Percentiles rank a stretch among this genome's conserved stretches.
Conservation (phyloP, 1,139 yeast genomes). For the Yamadazyma diospyri region DNA sequence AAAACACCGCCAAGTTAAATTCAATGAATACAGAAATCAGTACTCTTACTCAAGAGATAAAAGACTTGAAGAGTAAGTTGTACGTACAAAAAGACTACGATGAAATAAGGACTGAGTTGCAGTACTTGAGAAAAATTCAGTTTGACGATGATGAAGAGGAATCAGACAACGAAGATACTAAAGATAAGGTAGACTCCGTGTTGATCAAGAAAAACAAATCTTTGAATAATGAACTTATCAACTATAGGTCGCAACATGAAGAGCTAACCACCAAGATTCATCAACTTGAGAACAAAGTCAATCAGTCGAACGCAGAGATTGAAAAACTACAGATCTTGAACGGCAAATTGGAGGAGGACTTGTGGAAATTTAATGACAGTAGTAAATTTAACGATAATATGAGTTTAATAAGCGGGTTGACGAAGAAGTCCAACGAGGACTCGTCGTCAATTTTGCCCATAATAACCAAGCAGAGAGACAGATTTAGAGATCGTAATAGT, state of each 20-base stretch:
- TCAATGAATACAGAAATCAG: conserved; percentile 43
- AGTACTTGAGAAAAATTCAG: conserved; percentile 68
- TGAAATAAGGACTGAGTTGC: conserved; percentile 71
- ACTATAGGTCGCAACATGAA: conserved; percentile 52
- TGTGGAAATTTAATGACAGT: conserved; percentile 49
- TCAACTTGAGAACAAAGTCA: conserved; percentile 38
- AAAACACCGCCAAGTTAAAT: conserved; percentile 32
- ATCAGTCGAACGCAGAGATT: conserved; percentile 31
- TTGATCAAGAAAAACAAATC: conserved; percentile 59
- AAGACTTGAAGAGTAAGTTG: conserved; percentile 44
- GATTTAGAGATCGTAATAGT: conserved; percentile 75
- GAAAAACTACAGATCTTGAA: conserved; percentile 42
- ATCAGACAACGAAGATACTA: conserved; percentile 14
- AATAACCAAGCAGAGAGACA: conserved; percentile 89
- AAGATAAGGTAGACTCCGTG: conserved; percentile 39
- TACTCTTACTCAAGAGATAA: conserved; percentile 49
- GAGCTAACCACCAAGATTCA: conserved; percentile 31
- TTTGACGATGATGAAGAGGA: conserved; percentile 48
- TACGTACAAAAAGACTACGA: conserved; percentile 61
- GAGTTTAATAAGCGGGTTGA: conserved; percentile 63
- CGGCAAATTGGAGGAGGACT: conserved; percentile 66
- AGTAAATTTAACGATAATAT: conserved; percentile 57
- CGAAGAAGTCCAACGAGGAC: conserved; percentile 19
- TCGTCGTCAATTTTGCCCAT: conserved; percentile 71
- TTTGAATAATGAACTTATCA: conserved; percentile 58